These are phyloP conservation scores for Hygrophorus pudorinus DNA, from an alignment of 768 basidiomycete species.

Conservation along the genomic window DNA sequence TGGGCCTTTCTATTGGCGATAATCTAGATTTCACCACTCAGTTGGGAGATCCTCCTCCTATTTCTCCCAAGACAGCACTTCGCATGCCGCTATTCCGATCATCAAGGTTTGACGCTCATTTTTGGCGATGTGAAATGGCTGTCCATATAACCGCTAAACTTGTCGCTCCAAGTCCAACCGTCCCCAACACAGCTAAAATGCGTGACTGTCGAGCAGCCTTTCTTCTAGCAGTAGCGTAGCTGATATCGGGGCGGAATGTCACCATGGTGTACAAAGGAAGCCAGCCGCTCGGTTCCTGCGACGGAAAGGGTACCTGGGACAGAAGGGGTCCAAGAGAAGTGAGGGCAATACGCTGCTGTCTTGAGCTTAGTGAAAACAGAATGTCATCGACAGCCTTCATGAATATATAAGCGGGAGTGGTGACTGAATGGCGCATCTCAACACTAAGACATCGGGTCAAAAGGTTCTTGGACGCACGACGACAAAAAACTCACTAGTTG, in stretches of 20 bases:
- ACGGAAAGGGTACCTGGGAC: slow-evolving; percentile 47
- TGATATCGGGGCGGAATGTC: slow-evolving; percentile 93
- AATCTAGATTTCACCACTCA: slow-evolving; percentile 14
- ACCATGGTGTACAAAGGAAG: slow-evolving; percentile 95
- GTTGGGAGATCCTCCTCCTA: slow-evolving; percentile 17
- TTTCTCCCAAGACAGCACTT: slow-evolving; percentile 17
- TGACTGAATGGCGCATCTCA: slow-evolving; percentile 92
- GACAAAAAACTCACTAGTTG: slow-evolving; percentile 73
- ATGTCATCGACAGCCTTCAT: slow-evolving; percentile 73
- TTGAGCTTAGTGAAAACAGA: slow-evolving; percentile 51
- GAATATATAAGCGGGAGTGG: slow-evolving; percentile 68
- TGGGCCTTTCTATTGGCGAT: slow-evolving; percentile 7
- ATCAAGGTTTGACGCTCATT: slow-evolving; percentile 20
- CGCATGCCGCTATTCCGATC: slow-evolving; percentile 15
- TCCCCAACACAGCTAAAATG: slow-evolving; percentile 43
- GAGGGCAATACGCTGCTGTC: slow-evolving; percentile 35
- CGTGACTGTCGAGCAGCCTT: slow-evolving; percentile 62
- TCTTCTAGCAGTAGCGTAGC: slow-evolving; percentile 71
- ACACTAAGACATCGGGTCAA: slow-evolving; percentile 39
- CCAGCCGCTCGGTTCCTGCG: slow-evolving; percentile 64
- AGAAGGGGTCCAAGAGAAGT: slow-evolving; percentile 36
- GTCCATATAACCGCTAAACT: neutral
- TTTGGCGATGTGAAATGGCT: neutral
- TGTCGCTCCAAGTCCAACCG: slow-evolving; percentile 25
- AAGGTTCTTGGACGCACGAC: slow-evolving; percentile 15